Percentiles rank a stretch among this genome's conserved stretches.
Conservation (phyloP, 495 filamentous ascomycete species). For the Aspergillus conjunctus region DNA sequence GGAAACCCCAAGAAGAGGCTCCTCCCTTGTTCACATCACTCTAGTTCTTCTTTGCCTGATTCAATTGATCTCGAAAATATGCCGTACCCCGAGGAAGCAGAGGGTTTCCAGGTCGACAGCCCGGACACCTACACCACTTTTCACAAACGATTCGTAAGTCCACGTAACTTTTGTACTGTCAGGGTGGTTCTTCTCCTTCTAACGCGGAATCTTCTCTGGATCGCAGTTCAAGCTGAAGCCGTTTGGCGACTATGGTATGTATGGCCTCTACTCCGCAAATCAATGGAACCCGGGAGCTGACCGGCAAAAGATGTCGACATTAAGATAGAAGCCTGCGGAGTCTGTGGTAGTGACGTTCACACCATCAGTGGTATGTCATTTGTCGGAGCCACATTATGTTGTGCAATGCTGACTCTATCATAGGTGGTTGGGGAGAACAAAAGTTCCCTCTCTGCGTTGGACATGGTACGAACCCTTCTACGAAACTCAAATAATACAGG, state of each 20-base stretch:
- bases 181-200: neutral
- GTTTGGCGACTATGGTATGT: slow-evolving; percentile 63
- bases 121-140: slow-evolving; percentile 62
- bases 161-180: neutral
- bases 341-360: slow-evolving; percentile 80
- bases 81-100: slow-evolving; percentile 76
- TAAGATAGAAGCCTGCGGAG: slow-evolving; percentile 72
- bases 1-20: neutral
- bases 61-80: slow-evolving; percentile 45
- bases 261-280: neutral
- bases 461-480: slow-evolving; percentile 46
- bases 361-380: slow-evolving; percentile 58
- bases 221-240: slow-evolving; percentile 73
- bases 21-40: neutral
- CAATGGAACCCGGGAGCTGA: neutral
- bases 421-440: slow-evolving; percentile 71
- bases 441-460: slow-evolving; percentile 72
- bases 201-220: slow-evolving; percentile 1
- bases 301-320: slow-evolving; percentile 65
- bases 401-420: slow-evolving; percentile 10
- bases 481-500: neutral
- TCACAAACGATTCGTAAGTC: slow-evolving; percentile 62
- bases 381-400: neutral
- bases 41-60: neutral
- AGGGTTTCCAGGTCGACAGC: slow-evolving; percentile 71